A percentile compares a stretch with the other conserved stretches of the same genome.
Conservation (phyloP, 2,329 filamentous ascomycete species). For the Paraphaeosphaeria minitans region DNA sequence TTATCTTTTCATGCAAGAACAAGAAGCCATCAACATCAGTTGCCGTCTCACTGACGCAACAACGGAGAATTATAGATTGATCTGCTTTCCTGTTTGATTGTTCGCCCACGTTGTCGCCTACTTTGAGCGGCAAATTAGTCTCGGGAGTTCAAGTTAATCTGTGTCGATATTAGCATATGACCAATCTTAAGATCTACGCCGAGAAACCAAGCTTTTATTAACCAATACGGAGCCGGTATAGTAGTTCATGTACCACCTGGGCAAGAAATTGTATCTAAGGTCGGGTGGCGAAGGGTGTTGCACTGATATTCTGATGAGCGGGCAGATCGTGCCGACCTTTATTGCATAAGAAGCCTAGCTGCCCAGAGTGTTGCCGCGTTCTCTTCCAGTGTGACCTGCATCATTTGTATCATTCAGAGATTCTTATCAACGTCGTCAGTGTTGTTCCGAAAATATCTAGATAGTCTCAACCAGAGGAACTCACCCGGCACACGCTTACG, state of each 20-base stretch:
- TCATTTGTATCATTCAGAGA: background rate
- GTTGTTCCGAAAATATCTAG: conserved; percentile 12
- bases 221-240: background rate
- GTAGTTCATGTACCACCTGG: background rate
- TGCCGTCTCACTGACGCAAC: conserved; percentile 2
- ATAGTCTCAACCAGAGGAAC: conserved; percentile 9
- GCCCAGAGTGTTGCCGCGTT: conserved; percentile 13
- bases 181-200: background rate
- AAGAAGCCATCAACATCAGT: background rate
- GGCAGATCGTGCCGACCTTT: conserved; percentile 18
- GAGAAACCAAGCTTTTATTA: background rate
- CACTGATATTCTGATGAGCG: conserved; percentile 1
- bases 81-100: background rate
- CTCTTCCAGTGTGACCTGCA: conserved; percentile 5
- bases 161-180: conserved; percentile 1
- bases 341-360: conserved; percentile 3
- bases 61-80: conserved; percentile 2
- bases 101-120: background rate
- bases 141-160: conserved; percentile 10
- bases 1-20: background rate
- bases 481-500: conserved; percentile 7
- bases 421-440: conserved; percentile 4
- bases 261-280: background rate
- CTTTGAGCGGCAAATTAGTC: conserved; percentile 1
- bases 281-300: background rate